Conservation (phyloP, 1,284 basidiomycete species). For the Ceratobasidium sp. region DNA sequence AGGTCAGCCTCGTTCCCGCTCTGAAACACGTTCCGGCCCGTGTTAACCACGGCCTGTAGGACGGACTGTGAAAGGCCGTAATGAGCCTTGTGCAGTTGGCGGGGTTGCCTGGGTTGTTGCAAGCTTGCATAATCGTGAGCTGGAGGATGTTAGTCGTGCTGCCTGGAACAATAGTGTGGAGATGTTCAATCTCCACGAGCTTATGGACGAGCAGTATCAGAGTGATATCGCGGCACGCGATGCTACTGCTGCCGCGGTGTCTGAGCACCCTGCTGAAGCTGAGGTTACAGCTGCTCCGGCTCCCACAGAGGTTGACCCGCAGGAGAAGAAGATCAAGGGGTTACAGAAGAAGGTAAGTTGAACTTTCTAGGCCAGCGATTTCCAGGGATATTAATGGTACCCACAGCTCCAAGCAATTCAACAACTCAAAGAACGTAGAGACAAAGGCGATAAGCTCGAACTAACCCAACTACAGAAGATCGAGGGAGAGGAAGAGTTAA, state of each 20-base stretch:
- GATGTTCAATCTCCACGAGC: constrained; percentile 70
- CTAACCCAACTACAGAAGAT: constrained; percentile 39
- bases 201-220: constrained; percentile 50
- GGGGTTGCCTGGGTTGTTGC: constrained; percentile 85
- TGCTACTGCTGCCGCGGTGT: background rate
- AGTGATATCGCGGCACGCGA: constrained; percentile 34
- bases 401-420: constrained; percentile 37
- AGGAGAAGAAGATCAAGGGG: constrained; percentile 26
- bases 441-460: constrained; percentile 41
- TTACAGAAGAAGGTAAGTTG: constrained; percentile 32
- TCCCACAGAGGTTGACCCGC: constrained; percentile 1
- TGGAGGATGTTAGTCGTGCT: constrained; percentile 73
- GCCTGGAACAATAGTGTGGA: constrained; percentile 78
- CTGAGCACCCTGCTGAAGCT: background rate
- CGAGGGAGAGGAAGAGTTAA: constrained; percentile 33
- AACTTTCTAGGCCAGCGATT: background rate
- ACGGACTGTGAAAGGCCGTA: constrained; percentile 82
- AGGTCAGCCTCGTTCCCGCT: constrained; percentile 57
- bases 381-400: background rate
- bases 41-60: background rate
- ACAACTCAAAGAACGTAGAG: constrained; percentile 31
- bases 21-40: background rate
- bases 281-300: background rate
- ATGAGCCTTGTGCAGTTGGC: constrained; percentile 83
- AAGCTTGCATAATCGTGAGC: constrained; percentile 66